Conservation (phyloP, 768 basidiomycete genomes). For the Panellus pusillus region DNA sequence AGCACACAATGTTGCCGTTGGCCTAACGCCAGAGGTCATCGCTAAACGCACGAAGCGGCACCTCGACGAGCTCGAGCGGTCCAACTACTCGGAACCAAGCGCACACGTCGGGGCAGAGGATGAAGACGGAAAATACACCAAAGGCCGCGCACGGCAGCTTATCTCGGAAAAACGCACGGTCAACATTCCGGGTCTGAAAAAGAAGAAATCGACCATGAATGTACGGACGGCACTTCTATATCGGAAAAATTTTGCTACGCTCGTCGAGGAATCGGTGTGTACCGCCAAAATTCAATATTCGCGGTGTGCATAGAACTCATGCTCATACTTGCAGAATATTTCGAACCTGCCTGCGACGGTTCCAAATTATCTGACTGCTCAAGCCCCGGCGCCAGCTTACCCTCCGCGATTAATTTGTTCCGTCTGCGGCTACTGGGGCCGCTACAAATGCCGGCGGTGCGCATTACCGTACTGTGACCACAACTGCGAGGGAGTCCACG, state of each 20-base stretch:
- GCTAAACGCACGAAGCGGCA: constrained; percentile 75
- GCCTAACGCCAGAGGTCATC: constrained; percentile 62
- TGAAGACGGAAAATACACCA: constrained; percentile 19
- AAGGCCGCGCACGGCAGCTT: constrained; percentile 21
- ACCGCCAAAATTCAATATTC: neutral
- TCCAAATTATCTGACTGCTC: constrained; percentile 74
- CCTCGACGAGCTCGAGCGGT: constrained; percentile 69
- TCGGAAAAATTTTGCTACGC: constrained; percentile 70
- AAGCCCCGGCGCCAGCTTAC: constrained; percentile 54
- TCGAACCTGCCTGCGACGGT: constrained; percentile 48
- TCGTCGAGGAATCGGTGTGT: constrained; percentile 81
- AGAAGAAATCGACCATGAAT: constrained; percentile 52
- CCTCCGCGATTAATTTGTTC: constrained; percentile 76
- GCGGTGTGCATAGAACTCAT: too few species aligned
- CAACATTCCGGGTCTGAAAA: constrained; percentile 21
- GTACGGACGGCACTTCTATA: constrained; percentile 80
- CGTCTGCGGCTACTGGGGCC: constrained; percentile 85
- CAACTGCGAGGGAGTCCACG: constrained; percentile 71
- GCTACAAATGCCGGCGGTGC: constrained; percentile 77
- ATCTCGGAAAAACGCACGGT: constrained; percentile 18
- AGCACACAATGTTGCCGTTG: constrained; percentile 40
- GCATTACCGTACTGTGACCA: constrained; percentile 74
- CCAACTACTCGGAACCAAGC: constrained; percentile 4
- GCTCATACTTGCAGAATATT: constrained; percentile 48
- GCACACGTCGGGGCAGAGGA: constrained; percentile 14